Conservation (phyloP, 495 filamentous ascomycete species). For the Jackrogersella multiformis region DNA sequence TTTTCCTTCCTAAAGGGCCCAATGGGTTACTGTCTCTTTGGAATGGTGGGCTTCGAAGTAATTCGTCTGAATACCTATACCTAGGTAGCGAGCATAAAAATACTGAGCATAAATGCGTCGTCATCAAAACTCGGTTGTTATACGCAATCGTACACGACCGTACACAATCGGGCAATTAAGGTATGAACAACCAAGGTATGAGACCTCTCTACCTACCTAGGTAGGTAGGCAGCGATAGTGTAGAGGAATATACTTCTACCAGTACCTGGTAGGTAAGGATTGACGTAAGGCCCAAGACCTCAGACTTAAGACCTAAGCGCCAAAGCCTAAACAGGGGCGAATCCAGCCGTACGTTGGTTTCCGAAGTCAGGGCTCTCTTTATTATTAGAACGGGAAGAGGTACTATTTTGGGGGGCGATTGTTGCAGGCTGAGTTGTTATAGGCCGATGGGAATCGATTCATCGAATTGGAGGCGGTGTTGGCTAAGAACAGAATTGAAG, state of each 20-base stretch:
- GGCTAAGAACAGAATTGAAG: slow-evolving; percentile 7
- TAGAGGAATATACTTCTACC: no score
- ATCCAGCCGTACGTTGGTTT: slow-evolving; percentile 1
- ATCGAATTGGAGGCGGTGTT: slow-evolving; percentile 21
- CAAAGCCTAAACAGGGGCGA: slow-evolving; percentile 16
- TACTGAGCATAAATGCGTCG: slow-evolving; percentile 16
- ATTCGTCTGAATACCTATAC: slow-evolving; percentile 12
- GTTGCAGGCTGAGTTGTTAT: slow-evolving; percentile 11
- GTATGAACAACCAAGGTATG: slow-evolving; percentile 1
- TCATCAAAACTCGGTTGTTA: slow-evolving; percentile 7
- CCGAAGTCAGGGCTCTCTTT: slow-evolving; percentile 27
- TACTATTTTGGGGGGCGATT: slow-evolving; percentile 23
- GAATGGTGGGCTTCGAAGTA: slow-evolving; percentile 17
- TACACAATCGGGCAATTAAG: slow-evolving; percentile 5
- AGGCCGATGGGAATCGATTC: slow-evolving; percentile 17
- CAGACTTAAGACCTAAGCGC: not conserved
- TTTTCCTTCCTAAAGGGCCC: slow-evolving; percentile 4
- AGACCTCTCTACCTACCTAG: no score
- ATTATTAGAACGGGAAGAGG: slow-evolving; percentile 37
- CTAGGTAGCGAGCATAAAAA: slow-evolving; percentile 5
- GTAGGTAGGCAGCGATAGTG: no score
- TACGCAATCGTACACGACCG: slow-evolving; percentile 3
- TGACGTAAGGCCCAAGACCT: not conserved
- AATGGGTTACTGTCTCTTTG: slow-evolving; percentile 9
- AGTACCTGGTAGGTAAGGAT: slow-evolving; percentile 9